Percentiles rank a stretch among this genome's conserved stretches.
Conservation (phyloP, 768 basidiomycete species). For the Rhodotorula paludigena region DNA sequence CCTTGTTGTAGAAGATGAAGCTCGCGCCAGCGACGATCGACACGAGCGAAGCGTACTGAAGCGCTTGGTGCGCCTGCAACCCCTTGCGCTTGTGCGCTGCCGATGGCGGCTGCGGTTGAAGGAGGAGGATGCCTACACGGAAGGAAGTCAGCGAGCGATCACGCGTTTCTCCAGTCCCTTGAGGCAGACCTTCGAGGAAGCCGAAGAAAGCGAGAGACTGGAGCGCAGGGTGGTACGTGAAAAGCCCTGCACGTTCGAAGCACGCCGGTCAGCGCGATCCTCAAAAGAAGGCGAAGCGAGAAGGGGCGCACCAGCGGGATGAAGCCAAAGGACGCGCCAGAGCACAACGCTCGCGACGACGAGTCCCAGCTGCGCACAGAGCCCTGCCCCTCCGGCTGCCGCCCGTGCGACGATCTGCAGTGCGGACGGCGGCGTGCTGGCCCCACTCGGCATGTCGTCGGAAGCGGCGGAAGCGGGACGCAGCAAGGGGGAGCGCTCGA, state of each 20-base stretch:
- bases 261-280: too few relatives aligned
- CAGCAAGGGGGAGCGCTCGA: conserved; percentile 1
- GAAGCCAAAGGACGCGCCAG: background rate
- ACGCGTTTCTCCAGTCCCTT: too few relatives aligned
- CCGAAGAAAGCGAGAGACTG: conserved; percentile 30
- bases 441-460: background rate
- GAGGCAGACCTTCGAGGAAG: conserved; percentile 33
- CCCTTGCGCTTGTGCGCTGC: conserved; percentile 26
- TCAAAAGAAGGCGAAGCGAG: background rate
- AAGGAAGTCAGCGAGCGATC: background rate
- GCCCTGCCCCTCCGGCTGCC: background rate
- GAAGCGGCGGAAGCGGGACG: background rate
- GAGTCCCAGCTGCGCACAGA: conserved; percentile 9
- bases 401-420: background rate
- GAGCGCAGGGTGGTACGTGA: conserved; percentile 38
- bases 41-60: conserved; percentile 30
- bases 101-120: conserved; percentile 32
- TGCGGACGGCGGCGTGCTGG: too few relatives aligned
- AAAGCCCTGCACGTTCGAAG: conserved; percentile 27
- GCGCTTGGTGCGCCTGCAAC: conserved; percentile 30
- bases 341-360: background rate
- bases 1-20: conserved; percentile 40
- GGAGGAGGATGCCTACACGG: conserved; percentile 30
- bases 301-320: conserved; percentile 4
- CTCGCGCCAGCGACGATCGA: conserved; percentile 26